These are phyloP conservation scores for Ramaria rubella DNA, from an alignment of 768 basidiomycete species.

Conservation along the genomic window DNA sequence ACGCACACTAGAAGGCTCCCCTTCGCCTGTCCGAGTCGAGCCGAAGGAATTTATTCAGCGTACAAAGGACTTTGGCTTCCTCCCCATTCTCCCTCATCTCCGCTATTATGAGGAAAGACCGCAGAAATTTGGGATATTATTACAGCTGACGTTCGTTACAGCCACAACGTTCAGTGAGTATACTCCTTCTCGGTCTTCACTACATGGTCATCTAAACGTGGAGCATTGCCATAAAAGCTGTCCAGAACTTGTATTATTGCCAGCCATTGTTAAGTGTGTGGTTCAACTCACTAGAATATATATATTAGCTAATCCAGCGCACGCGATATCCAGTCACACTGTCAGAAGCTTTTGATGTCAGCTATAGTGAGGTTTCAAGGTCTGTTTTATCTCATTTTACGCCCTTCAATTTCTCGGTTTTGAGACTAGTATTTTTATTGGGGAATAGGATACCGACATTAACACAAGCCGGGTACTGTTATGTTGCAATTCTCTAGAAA, in stretches of 20 bases:
- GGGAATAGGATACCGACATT: slow-evolving; percentile 30
- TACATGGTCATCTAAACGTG: slow-evolving; percentile 9
- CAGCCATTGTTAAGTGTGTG: slow-evolving; percentile 68
- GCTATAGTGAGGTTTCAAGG: slow-evolving; percentile 13
- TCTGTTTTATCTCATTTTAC: slow-evolving; percentile 12
- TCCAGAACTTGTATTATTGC: slow-evolving; percentile 78
- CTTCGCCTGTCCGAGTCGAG: no score
- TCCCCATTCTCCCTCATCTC: slow-evolving; percentile 55
- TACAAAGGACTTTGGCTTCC: slow-evolving; percentile 49
- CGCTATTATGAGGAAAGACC: slow-evolving; percentile 46
- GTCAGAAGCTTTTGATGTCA: slow-evolving; percentile 19
- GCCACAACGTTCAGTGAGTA: slow-evolving; percentile 51
- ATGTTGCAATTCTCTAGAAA: no score
- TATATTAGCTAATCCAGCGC: neutral
- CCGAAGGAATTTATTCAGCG: no score
- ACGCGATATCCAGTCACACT: slow-evolving; percentile 18
- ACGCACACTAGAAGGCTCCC: no score
- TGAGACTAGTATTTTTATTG: no score
- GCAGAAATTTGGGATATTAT: slow-evolving; percentile 43
- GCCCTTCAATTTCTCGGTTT: neutral
- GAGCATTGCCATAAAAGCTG: slow-evolving; percentile 15
- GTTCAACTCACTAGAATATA: neutral
- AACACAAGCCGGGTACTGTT: slow-evolving; percentile 25
- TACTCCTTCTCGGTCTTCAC: neutral
- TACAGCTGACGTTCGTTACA: slow-evolving; percentile 57